Conservation (phyloP, 345 rosid genomes). For the Arabis hirsuta region DNA sequence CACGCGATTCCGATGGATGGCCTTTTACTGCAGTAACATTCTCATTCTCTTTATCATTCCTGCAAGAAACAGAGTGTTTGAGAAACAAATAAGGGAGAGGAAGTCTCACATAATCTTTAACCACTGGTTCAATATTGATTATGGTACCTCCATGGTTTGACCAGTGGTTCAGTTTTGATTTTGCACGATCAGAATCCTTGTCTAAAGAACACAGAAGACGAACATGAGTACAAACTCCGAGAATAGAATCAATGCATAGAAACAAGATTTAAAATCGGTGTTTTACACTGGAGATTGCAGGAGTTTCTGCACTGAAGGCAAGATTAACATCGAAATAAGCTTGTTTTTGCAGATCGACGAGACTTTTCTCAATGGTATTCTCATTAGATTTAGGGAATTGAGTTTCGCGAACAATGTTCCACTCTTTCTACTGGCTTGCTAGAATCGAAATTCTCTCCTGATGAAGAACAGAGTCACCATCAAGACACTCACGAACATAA, state of each 20-base stretch:
- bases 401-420: too few relatives aligned
- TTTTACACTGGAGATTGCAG: constrained; percentile 19
- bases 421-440: too few relatives aligned
- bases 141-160: constrained; percentile 14
- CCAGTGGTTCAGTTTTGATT: constrained; percentile 6
- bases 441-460: too few relatives aligned
- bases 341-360: background rate
- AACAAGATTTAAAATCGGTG: background rate
- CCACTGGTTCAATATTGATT: background rate
- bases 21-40: background rate
- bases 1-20: background rate
- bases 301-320: constrained; percentile 24
- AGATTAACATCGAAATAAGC: constrained; percentile 24
- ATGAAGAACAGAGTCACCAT: too few relatives aligned
- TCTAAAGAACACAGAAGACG: constrained; percentile 21
- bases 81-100: background rate
- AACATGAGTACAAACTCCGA: constrained; percentile 7
- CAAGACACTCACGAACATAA: too few relatives aligned
- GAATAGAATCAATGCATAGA: constrained; percentile 6
- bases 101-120: background rate
- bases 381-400: too few relatives aligned
- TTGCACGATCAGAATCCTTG: background rate
- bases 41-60: background rate
- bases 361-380: too few relatives aligned
- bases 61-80: constrained; percentile 17